These are phyloP conservation scores for Corchorus olitorius DNA, from an alignment of 345 rosid genomes.

Conservation along the genomic window DNA sequence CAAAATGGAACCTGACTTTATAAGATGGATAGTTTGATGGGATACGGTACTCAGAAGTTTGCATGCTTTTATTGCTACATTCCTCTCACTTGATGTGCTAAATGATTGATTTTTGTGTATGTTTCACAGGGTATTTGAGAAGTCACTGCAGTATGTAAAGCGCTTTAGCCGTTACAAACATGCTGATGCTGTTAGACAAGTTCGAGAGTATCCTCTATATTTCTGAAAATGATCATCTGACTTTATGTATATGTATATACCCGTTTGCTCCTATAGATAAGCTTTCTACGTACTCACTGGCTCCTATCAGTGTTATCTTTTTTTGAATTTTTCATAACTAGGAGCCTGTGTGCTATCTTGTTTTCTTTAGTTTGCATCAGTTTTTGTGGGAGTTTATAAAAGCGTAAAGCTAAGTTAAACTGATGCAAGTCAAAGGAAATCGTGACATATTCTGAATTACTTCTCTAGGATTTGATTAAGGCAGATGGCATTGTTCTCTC, in stretches of 20 bases:
- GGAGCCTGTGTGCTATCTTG: background rate
- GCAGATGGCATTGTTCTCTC: background rate
- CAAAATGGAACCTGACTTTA: too few relatives aligned
- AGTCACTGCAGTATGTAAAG: slow-evolving; percentile 95
- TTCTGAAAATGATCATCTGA: background rate
- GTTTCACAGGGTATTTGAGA: slow-evolving; percentile 85
- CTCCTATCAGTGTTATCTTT: background rate
- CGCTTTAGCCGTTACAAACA: slow-evolving; percentile 98
- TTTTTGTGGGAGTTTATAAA: background rate
- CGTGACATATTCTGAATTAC: background rate
- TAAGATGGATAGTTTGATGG: too few relatives aligned
- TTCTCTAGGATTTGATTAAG: background rate
- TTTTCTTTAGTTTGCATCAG: background rate
- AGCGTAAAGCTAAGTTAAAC: background rate
- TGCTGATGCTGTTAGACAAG: slow-evolving; percentile 99
- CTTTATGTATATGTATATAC: background rate
- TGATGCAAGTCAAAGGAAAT: background rate
- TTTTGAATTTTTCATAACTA: background rate
- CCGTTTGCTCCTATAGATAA: background rate
- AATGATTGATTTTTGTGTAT: slow-evolving; percentile 19
- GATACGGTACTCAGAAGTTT: background rate
- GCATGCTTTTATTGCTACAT: background rate
- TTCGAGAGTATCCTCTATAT: slow-evolving; percentile 86
- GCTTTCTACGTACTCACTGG: background rate
- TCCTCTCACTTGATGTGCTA: slow-evolving; percentile 9